Evolutionary conservation across 495 filamentous ascomycete genomes (phyloP).

Genomic region (Penicillium mononematosum): DNA sequence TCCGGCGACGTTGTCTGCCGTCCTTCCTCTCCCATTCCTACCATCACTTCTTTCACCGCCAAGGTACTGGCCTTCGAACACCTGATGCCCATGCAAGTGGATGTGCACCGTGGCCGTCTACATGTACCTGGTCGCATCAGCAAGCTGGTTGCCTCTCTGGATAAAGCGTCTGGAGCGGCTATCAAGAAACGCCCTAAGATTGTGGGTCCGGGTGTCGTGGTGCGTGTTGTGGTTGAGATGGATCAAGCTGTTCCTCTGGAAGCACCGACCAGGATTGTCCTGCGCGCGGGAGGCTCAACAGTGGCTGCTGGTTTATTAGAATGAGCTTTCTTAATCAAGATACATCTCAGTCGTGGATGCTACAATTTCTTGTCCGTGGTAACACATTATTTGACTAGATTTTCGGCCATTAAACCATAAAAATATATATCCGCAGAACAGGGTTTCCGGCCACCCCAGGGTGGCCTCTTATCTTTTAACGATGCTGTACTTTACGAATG

Average conservation of each 20-base stretch:
- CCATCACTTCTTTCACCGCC: slow-evolving; percentile 66
- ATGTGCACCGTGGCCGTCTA: slow-evolving; percentile 81
- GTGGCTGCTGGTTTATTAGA: slow-evolving; percentile 85
- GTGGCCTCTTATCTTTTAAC: too few relatives aligned
- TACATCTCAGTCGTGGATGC: not conserved
- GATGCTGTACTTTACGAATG: too few relatives aligned
- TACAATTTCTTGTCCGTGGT: not conserved
- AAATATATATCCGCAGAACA: too few relatives aligned
- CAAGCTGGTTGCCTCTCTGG: slow-evolving; percentile 66
- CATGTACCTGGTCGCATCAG: slow-evolving; percentile 74
- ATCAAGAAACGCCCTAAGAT: slow-evolving; percentile 83
- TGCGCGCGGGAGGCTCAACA: slow-evolving; percentile 76
- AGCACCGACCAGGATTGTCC: slow-evolving; percentile 70
- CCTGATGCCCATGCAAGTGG: slow-evolving; percentile 81
- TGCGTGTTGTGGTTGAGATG: slow-evolving; percentile 69
- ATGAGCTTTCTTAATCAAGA: slow-evolving; percentile 31
- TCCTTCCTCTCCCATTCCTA: slow-evolving; percentile 62
- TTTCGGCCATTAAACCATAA: too few relatives aligned
- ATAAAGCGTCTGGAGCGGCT: slow-evolving; percentile 66
- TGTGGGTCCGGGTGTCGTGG: slow-evolving; percentile 68
- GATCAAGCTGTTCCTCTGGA: slow-evolving; percentile 76
- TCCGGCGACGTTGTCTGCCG: slow-evolving; percentile 84
- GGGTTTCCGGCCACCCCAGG: too few relatives aligned
- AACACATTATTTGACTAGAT: not conserved
- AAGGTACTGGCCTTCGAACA: slow-evolving; percentile 90